A percentile compares a stretch with the other conserved stretches of the same genome.
Conservation (phyloP, 176 grass and related monocot species). For the Otatea glauca region DNA sequence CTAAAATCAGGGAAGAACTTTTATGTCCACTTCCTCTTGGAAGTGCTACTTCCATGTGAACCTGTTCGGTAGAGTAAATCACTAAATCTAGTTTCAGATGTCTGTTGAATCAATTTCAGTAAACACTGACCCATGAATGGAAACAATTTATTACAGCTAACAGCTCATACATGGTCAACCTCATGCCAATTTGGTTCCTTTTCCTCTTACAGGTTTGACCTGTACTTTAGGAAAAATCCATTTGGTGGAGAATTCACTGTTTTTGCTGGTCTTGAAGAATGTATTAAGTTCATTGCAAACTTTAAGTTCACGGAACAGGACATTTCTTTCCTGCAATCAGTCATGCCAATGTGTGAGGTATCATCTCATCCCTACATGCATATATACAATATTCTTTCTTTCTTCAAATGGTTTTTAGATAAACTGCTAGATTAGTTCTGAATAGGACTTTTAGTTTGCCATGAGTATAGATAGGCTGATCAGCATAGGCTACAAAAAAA, state of each 20-base stretch:
- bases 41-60: not conserved
- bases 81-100: not conserved
- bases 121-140: constrained; percentile 22
- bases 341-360: constrained; percentile 94
- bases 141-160: constrained; percentile 26
- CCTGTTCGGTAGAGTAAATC: not conserved
- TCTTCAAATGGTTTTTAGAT: not conserved
- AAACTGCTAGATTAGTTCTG: constrained; percentile 18
- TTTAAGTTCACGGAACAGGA: constrained; percentile 82
- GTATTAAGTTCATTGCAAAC: constrained; percentile 91
- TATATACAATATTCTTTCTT: constrained; percentile 17
- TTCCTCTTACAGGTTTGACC: constrained; percentile 78
- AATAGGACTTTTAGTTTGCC: constrained; percentile 6
- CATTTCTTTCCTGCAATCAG: constrained; percentile 76
- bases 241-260: constrained; percentile 98
- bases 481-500: not conserved
- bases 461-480: not conserved
- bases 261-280: constrained; percentile 98
- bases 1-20: not conserved
- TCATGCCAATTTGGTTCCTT: constrained; percentile 41
- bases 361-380: constrained; percentile 6
- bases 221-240: constrained; percentile 98
- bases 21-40: constrained; percentile 21
- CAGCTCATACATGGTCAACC: constrained; percentile 10
- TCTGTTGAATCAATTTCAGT: not conserved